Evolutionary conservation across 306 rosid genomes (phyloP), one percentile per base, ranked within the genome.

Genomic region (Myrica gale): DNA sequence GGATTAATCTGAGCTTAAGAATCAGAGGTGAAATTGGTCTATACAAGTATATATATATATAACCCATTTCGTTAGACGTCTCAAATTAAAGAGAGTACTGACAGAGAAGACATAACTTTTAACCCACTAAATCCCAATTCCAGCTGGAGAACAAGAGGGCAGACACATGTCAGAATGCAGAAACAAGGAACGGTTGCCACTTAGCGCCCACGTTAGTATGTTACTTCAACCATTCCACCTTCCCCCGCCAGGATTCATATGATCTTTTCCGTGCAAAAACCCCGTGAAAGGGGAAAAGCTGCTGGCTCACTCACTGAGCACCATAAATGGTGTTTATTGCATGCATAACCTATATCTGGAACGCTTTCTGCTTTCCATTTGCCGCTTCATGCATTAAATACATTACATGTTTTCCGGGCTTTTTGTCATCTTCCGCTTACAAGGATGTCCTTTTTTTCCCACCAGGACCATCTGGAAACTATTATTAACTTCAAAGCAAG

Each of bases 261-360:
- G 71, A 75, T 15, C 46, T 63, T 7, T 19, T 0, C 41, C 52
- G 58, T 71, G 46, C 69, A 72, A 67, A 72, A 67, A 57, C 55
- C 78, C 76, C 84, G 81, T 79, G 84, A 79, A 72, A 2, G 10
- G 12, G 10, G 42, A 42, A 3, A 48, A 48, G 5, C 41, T 26
- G 50, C 23, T 65, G 50, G 32, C 47, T 65, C 50, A 7, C 12
- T 63, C 47, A 37, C 69, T 63, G 23, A 39, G 21, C 47, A 63
- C 47, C 26, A 41, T 8, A 65, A 17, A 11, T 26, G 72, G 61
- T 54, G 58, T 69, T 47, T 39, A 62, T 63, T 71, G 79, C 83
- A 56, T 78, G 80, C 77, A 23, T 44, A 23, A 42, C 44, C 74
- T 45, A 26, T 17, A 11, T 79, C 73, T 79, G 76, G 11, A n/a